These are phyloP conservation scores for Peronosclerospora sorghi DNA, from an alignment of 352 stramenopile genomes.

Conservation along the genomic window DNA sequence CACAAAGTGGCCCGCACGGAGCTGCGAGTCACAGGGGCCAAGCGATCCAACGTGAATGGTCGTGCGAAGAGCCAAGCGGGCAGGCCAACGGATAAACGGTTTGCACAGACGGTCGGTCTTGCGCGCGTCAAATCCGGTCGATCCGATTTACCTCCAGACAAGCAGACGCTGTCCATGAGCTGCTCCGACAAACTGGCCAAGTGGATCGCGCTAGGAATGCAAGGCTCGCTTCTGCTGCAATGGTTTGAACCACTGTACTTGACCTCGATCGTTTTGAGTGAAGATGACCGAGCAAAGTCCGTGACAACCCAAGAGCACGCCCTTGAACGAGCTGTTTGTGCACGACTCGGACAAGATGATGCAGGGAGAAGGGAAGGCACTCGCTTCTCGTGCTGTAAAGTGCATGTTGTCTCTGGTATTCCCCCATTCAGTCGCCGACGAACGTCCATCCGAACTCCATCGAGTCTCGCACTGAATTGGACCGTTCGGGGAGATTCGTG, in stretches of 20 bases:
- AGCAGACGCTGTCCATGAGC: slow-evolving; percentile 87
- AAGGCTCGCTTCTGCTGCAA: slow-evolving; percentile 59
- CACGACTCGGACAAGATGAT: slow-evolving; percentile 15
- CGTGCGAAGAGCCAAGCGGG: not conserved
- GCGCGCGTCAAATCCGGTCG: slow-evolving; percentile 86
- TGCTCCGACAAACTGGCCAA: slow-evolving; percentile 90
- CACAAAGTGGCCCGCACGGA: slow-evolving; percentile 20
- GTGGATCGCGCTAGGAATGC: slow-evolving; percentile 77
- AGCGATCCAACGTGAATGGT: slow-evolving; percentile 9
- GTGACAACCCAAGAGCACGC: slow-evolving; percentile 26
- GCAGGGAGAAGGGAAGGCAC: slow-evolving; percentile 3
- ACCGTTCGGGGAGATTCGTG: slow-evolving; percentile 32
- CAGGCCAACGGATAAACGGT: slow-evolving; percentile 28
- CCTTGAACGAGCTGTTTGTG: slow-evolving; percentile 34
- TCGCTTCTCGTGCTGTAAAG: slow-evolving; percentile 4
- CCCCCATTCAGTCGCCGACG: slow-evolving; percentile 14
- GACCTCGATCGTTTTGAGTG: slow-evolving; percentile 33
- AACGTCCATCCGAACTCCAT: slow-evolving; percentile 9
- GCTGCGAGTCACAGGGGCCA: slow-evolving; percentile 57
- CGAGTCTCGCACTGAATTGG: slow-evolving; percentile 53
- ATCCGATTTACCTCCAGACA: slow-evolving; percentile 80
- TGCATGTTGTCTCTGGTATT: slow-evolving; percentile 11
- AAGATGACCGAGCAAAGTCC: slow-evolving; percentile 29
- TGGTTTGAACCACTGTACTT: slow-evolving; percentile 55
- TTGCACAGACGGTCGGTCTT: slow-evolving; percentile 58